Conservation (phyloP, 305 asterid species). For the Solanum hybrid region DNA sequence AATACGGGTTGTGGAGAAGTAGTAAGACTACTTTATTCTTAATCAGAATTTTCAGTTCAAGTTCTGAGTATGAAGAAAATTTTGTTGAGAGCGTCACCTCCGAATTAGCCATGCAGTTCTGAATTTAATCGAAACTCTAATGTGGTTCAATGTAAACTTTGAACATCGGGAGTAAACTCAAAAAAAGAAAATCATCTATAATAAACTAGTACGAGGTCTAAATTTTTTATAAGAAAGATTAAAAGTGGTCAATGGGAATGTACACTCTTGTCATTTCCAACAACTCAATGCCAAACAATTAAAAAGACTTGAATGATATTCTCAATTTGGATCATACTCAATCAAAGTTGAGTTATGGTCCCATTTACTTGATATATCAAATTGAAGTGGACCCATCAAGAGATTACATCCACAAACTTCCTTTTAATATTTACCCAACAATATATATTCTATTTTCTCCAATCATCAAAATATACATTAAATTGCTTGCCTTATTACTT, state of each 20-base stretch:
- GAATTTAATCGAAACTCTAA: accelerated
- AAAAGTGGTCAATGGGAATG: neutral
- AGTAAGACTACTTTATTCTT: neutral
- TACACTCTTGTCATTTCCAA: conserved; percentile 6
- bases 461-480: neutral
- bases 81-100: neutral
- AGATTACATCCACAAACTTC: conserved; percentile 1
- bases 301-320: conserved; percentile 7
- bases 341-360: conserved; percentile 20
- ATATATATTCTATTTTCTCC: neutral
- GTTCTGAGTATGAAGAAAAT: no score
- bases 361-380: conserved; percentile 15
- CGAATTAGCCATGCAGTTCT: accelerated
- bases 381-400: conserved; percentile 12
- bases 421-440: neutral
- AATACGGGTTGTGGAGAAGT: neutral
- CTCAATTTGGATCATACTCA: conserved; percentile 16
- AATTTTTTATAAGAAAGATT: neutral
- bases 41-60: accelerated
- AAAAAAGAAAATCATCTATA: neutral
- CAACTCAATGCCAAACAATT: conserved; percentile 5
- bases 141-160: no score
- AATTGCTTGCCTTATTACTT: neutral
- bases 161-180: no score
- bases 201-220: neutral